These are phyloP conservation scores for Candida peoriensis DNA, from an alignment of 805 yeast genomes.

Conservation along the genomic window DNA sequence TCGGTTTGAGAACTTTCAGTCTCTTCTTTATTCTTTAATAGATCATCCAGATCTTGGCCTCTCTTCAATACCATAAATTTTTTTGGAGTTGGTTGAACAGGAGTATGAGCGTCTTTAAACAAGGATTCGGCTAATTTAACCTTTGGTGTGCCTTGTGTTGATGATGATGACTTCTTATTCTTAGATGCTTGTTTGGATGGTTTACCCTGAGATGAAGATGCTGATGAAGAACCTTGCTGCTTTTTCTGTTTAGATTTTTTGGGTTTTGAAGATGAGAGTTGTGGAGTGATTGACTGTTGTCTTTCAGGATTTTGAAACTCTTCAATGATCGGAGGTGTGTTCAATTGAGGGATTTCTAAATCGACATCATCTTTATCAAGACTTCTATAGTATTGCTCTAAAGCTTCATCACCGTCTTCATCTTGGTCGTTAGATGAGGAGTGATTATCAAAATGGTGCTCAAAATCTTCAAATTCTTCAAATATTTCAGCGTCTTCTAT, in stretches of 20 bases:
- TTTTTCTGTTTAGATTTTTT: neutral
- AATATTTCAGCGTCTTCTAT: slow-evolving; percentile 18
- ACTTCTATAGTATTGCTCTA: neutral
- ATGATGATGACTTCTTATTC: neutral
- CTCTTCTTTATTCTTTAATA: slow-evolving; percentile 6
- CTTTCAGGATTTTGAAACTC: neutral
- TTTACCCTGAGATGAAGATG: neutral
- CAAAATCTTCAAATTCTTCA: slow-evolving; percentile 15
- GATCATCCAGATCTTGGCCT: slow-evolving; percentile 28
- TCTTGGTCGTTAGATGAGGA: neutral
- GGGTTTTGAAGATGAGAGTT: no score
- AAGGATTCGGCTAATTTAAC: no score
- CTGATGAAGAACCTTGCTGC: neutral
- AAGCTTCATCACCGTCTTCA: slow-evolving; percentile 1
- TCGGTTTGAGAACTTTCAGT: no score
- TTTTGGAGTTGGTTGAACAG: slow-evolving; percentile 17
- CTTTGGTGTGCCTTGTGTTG: slow-evolving; percentile 2
- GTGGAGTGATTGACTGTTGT: neutral
- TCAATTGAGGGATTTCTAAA: neutral
- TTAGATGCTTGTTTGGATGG: neutral
- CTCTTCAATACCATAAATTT: slow-evolving; percentile 32
- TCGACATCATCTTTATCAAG: slow-evolving; percentile 1
- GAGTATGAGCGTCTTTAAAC: no score
- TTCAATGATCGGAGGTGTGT: slow-evolving; percentile 4
- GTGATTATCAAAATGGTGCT: slow-evolving; percentile 7